These are phyloP conservation scores for Scheffersomyces lignicola DNA, from an alignment of 1,139 yeast genomes.

Conservation along the genomic window DNA sequence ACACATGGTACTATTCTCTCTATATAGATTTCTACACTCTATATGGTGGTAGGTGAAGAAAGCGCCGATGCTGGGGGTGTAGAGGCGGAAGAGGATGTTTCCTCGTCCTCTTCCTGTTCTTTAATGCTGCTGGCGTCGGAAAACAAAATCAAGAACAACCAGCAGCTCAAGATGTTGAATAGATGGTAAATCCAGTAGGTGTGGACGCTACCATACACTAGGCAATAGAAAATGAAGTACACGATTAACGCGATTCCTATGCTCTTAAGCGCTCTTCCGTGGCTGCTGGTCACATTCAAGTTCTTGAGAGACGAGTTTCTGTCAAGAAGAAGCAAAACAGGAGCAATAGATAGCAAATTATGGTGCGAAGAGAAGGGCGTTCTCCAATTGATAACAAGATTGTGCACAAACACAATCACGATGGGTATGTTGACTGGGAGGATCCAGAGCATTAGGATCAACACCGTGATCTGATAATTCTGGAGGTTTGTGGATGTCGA, in stretches of 20 bases:
- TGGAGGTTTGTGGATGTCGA: constrained; percentile 1
- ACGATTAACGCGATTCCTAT: constrained; percentile 25
- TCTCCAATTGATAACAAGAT: constrained; percentile 65
- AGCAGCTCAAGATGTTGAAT: constrained; percentile 54
- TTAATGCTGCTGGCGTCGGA: constrained; percentile 1
- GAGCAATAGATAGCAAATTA: constrained; percentile 64
- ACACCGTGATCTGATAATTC: constrained; percentile 55
- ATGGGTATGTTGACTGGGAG: constrained; percentile 71
- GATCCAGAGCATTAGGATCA: constrained; percentile 65
- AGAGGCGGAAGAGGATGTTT: neutral
- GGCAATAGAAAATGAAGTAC: constrained; percentile 54
- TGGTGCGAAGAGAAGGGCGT: constrained; percentile 80
- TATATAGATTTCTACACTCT: too few relatives aligned
- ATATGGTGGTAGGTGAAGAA: too few relatives aligned
- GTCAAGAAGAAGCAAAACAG: constrained; percentile 55
- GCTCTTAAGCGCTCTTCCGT: constrained; percentile 18
- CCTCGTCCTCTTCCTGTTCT: constrained; percentile 1
- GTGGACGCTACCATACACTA: constrained; percentile 67
- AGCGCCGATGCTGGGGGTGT: too few relatives aligned
- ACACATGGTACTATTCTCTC: too few relatives aligned
- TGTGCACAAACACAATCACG: constrained; percentile 67
- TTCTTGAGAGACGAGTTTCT: constrained; percentile 29
- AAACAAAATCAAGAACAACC: constrained; percentile 20
- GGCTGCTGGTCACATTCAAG: constrained; percentile 12
- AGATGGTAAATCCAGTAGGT: constrained; percentile 71